These are phyloP conservation scores for Fistulifera pelliculosa DNA, from an alignment of 108 stramenopile genomes.

Conservation along the genomic window DNA sequence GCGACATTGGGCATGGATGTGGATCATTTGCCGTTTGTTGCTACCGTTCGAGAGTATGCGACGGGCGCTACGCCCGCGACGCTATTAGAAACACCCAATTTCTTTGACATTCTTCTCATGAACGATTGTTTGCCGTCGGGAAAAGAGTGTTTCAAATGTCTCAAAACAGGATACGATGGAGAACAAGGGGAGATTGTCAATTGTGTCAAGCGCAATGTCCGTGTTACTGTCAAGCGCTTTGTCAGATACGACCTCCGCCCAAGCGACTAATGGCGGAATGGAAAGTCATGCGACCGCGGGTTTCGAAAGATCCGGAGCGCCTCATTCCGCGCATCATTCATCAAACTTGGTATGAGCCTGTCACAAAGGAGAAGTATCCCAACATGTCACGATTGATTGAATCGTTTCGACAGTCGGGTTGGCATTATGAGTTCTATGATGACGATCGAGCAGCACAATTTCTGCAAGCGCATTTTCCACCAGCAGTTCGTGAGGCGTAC, in stretches of 20 bases:
- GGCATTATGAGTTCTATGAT: constrained; percentile 55
- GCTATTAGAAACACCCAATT: constrained; percentile 6
- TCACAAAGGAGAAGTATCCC: constrained; percentile 51
- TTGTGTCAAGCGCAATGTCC: neutral
- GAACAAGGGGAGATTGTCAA: neutral
- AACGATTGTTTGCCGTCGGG: constrained; percentile 4
- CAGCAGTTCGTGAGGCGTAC: constrained; percentile 51
- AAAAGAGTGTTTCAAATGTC: constrained; percentile 1
- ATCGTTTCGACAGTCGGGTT: constrained; percentile 48
- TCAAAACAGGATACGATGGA: neutral
- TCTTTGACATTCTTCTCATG: constrained; percentile 10
- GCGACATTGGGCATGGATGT: neutral
- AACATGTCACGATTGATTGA: constrained; percentile 54
- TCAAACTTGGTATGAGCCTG: constrained; percentile 65
- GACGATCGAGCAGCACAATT: constrained; percentile 42
- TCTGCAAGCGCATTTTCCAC: constrained; percentile 45
- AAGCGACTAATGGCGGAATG: constrained; percentile 2
- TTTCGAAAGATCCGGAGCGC: constrained; percentile 1
- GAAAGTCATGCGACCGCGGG: neutral
- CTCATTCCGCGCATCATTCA: constrained; percentile 51
- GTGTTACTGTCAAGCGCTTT: constrained; percentile 8
- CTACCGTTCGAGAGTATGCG: constrained; percentile 1
- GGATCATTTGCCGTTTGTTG: constrained; percentile 2
- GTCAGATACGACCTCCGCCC: constrained; percentile 7
- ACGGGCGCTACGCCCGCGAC: neutral